phyloP scores from a whole-genome alignment of 1,139 yeast species.

The Candida sp. region DNA sequence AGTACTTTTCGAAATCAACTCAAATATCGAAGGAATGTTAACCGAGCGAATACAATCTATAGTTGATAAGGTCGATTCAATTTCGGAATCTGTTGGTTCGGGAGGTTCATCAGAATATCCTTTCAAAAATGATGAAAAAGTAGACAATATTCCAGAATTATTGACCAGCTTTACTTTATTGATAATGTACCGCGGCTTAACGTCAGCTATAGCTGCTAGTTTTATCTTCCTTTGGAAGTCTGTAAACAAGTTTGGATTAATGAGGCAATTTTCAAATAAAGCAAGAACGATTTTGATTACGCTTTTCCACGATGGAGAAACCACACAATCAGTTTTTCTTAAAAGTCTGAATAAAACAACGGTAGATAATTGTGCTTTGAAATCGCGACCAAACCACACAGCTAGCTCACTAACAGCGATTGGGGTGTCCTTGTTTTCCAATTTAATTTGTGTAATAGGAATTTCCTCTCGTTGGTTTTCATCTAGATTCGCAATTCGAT shows the following conservation, averaged over 20 bases:
- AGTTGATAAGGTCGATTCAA: slow-evolving; percentile 80
- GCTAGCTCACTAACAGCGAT: slow-evolving; percentile 79
- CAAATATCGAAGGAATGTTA: slow-evolving; percentile 50
- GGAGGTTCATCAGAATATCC: slow-evolving; percentile 84
- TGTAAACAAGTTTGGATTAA: slow-evolving; percentile 62
- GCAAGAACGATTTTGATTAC: slow-evolving; percentile 59
- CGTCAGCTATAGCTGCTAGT: slow-evolving; percentile 53
- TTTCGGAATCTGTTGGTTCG: slow-evolving; percentile 91
- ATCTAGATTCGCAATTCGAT: slow-evolving; percentile 12
- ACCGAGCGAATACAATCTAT: slow-evolving; percentile 78
- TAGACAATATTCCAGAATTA: slow-evolving; percentile 76
- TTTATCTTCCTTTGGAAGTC: slow-evolving; percentile 58
- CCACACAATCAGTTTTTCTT: slow-evolving; percentile 50
- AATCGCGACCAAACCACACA: slow-evolving; percentile 83
- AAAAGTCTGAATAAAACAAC: slow-evolving; percentile 81
- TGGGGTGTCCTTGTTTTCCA: slow-evolving; percentile 48
- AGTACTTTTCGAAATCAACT: slow-evolving; percentile 34
- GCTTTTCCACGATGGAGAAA: slow-evolving; percentile 57
- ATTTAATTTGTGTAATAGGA: slow-evolving; percentile 46
- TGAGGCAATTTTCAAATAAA: slow-evolving; percentile 69
- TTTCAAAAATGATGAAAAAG: slow-evolving; percentile 88
- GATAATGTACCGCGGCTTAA: slow-evolving; percentile 63
- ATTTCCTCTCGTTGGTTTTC: slow-evolving; percentile 42
- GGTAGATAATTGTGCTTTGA: slow-evolving; percentile 86
- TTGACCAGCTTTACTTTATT: slow-evolving; percentile 59